These are phyloP conservation scores for Ocimum tenuiflorum DNA, from an alignment of 257 asterid genomes.

Conservation along the genomic window DNA sequence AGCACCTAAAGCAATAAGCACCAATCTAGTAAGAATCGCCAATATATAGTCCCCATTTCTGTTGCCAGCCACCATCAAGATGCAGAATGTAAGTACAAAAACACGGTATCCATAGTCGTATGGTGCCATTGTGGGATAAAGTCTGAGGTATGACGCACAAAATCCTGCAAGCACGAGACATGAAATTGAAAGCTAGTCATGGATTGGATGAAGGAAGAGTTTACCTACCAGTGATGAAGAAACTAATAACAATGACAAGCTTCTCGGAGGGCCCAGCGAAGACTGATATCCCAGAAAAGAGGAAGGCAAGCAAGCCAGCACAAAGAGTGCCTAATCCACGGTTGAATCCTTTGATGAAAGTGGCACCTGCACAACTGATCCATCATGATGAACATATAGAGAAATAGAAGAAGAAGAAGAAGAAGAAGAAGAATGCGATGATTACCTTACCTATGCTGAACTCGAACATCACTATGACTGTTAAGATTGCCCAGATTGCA, in stretches of 20 bases:
- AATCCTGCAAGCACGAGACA: slow-evolving; percentile 19
- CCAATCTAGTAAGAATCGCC: slow-evolving; percentile 50
- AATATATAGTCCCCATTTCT: slow-evolving; percentile 44
- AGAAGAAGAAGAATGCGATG: background rate
- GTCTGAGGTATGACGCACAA: slow-evolving; percentile 44
- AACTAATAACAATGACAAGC: slow-evolving; percentile 37
- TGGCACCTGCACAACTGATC: slow-evolving; percentile 39
- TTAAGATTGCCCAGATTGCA: slow-evolving; percentile 69
- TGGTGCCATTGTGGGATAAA: slow-evolving; percentile 63
- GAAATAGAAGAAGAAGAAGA: too few species aligned
- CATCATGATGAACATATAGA: too few species aligned
- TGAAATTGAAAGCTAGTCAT: background rate
- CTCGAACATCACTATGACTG: slow-evolving; percentile 73
- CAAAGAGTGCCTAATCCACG: slow-evolving; percentile 57
- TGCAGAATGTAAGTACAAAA: slow-evolving; percentile 64
- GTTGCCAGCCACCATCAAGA: slow-evolving; percentile 70
- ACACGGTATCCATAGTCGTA: slow-evolving; percentile 78
- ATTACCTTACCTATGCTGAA: slow-evolving; percentile 60
- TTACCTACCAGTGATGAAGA: slow-evolving; percentile 37
- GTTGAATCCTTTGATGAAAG: slow-evolving; percentile 59
- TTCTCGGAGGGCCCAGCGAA: slow-evolving; percentile 35
- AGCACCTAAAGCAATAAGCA: slow-evolving; percentile 70
- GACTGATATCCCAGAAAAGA: slow-evolving; percentile 36
- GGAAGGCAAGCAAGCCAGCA: slow-evolving; percentile 52
- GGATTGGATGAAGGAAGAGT: too few species aligned